Evolutionary conservation across 257 asterid genomes (phyloP).

Genomic region (Marsdenia floribunda): DNA sequence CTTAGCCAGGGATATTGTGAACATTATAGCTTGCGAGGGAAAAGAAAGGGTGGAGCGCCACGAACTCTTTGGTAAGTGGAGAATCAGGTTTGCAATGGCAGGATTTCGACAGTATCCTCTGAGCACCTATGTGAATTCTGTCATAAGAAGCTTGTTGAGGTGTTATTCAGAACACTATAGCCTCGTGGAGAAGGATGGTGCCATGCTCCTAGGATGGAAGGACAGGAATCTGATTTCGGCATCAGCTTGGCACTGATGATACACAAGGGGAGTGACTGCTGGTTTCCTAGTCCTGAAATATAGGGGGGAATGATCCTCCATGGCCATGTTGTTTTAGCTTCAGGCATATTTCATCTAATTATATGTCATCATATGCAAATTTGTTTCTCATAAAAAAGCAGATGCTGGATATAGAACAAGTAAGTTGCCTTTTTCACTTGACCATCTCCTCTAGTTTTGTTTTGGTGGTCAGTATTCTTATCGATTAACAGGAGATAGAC

Average conservation of each 20-base stretch:
- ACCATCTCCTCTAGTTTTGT: not conserved
- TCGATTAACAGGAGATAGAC: not conserved
- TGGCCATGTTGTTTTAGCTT: constrained; percentile 1
- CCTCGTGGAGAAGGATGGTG: constrained; percentile 72
- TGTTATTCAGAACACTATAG: constrained; percentile 76
- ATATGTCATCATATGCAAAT: not conserved
- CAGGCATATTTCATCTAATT: not conserved
- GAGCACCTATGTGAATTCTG: constrained; percentile 74
- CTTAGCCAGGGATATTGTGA: constrained; percentile 83
- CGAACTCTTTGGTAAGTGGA: constrained; percentile 90
- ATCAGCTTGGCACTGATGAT: constrained; percentile 70
- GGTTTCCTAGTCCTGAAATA: not conserved
- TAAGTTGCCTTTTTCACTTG: not conserved
- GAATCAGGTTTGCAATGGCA: constrained; percentile 72
- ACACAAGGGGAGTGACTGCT: not conserved
- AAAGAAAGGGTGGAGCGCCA: constrained; percentile 84
- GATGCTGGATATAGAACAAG: not conserved
- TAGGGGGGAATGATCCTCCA: not conserved
- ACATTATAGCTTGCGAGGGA: constrained; percentile 91
- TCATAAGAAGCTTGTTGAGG: constrained; percentile 57
- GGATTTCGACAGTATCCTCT: constrained; percentile 66
- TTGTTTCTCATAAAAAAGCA: constrained; percentile 6
- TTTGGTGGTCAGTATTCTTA: not conserved
- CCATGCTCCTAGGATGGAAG: constrained; percentile 85
- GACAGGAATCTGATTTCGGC: constrained; percentile 76